Evolutionary conservation across 768 basidiomycete genomes (phyloP), one percentile per base, ranked within the genome.

Genomic region (Vishniacozyma victoriae): DNA sequence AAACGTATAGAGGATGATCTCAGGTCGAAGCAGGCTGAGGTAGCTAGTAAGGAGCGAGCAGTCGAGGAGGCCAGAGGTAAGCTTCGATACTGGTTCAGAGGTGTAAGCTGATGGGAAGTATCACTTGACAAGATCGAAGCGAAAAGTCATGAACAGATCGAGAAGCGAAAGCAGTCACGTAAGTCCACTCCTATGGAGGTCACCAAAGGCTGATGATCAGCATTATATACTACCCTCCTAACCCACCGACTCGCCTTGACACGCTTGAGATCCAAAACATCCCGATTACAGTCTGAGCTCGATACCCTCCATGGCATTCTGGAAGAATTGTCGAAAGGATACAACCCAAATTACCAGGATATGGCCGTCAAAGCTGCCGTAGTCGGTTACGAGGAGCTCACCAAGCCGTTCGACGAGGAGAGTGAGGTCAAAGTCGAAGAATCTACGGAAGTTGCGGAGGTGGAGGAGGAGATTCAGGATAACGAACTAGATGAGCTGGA

Each of bases 301-400:
- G 79, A 79, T 51, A 77, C 81, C 38, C 80, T 99, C 2, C 85
- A 84, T 19, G 79, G 83, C n/a, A 87, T 99, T 42, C 78, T 99
- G 5, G 79, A 82, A 49, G 76, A 82, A 23, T 79, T 99, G 11
- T 79, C 87, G 18, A 79, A 80, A 9, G 83, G 85, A 3, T 96
- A 95, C 75, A 99, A 99, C 70, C 93, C 93, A 14, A 99, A 99
- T 71, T 96, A 96, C 73, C 92, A 96, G 69, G 93, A 99, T 67
- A 97, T 99, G 93, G 91, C 90, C 2, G 93, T 97, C 40, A 80
- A 95, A 23, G 92, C 93, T 59, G 92, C 93, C 15, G 91, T 96
- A 14, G 82, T 90, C 39, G 92, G 91, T 13, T 97, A 87, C 83
- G 87, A 90, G 67, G 82, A 75, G 41, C 51, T 59, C 14, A 38